phyloP scores from a whole-genome alignment of 495 filamentous ascomycete species.

The Penicillium antarcticum region DNA sequence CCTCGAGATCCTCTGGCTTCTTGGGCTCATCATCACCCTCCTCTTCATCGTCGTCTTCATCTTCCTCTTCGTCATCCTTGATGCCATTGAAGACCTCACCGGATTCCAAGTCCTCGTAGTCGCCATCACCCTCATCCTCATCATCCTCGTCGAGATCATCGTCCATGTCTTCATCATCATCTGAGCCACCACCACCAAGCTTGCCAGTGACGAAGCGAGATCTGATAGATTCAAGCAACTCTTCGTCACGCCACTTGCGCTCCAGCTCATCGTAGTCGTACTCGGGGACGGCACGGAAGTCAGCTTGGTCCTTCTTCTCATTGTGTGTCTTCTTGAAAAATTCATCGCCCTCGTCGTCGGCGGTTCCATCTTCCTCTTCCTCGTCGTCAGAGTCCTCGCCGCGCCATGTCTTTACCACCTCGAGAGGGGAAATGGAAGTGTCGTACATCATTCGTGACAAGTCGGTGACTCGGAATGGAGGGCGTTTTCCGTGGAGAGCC shows the following conservation, averaged over 20 bases:
- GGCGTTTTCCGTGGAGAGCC: constrained; percentile 63
- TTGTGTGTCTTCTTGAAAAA: constrained; percentile 78
- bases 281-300: constrained; percentile 73
- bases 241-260: constrained; percentile 76
- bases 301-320: constrained; percentile 59
- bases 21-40: constrained; percentile 26
- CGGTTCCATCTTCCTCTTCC: constrained; percentile 43
- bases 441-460: constrained; percentile 88
- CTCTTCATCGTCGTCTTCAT: constrained; percentile 29
- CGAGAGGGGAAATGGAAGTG: constrained; percentile 65
- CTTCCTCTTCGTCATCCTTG: constrained; percentile 32
- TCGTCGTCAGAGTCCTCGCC: constrained; percentile 50
- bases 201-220: constrained; percentile 70
- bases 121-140: constrained; percentile 79
- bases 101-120: constrained; percentile 84
- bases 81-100: constrained; percentile 55
- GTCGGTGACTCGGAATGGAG: constrained; percentile 70
- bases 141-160: constrained; percentile 39
- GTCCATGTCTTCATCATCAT: constrained; percentile 43
- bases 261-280: constrained; percentile 81
- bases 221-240: constrained; percentile 70
- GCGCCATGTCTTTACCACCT: constrained; percentile 76
- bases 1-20: constrained; percentile 56
- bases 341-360: constrained; percentile 68
- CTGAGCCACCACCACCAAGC: constrained; percentile 45